Percentiles rank a stretch among this genome's conserved stretches.
Evolutionary conservation across 1,284 basidiomycete genomes (phyloP).

Genomic region (Cutaneotrichosporon arboriforme): DNA sequence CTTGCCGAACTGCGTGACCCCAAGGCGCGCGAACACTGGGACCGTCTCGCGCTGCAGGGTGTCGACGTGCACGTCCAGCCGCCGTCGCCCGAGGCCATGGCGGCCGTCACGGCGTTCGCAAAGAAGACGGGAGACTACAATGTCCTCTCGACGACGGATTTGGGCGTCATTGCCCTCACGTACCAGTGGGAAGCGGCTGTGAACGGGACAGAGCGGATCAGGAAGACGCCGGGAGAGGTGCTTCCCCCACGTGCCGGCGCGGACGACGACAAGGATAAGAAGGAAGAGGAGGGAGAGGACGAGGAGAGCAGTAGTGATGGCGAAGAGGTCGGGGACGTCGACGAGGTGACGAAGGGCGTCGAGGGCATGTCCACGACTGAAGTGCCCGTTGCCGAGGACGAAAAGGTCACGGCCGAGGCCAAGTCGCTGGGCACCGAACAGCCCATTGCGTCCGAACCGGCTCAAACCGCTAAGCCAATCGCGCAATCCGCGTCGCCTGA

Average conservation of each 20-base stretch:
- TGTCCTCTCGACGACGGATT: conserved; percentile 84
- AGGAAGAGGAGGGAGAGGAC: conserved; percentile 48
- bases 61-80: conserved; percentile 68
- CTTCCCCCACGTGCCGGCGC: conserved; percentile 10
- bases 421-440: conserved; percentile 8
- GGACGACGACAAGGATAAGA: conserved; percentile 45
- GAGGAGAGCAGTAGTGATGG: conserved; percentile 6
- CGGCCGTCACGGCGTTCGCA: conserved; percentile 81
- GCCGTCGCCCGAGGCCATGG: conserved; percentile 66
- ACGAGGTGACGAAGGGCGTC: conserved; percentile 7
- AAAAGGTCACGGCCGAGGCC: background rate
- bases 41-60: conserved; percentile 58
- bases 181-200: conserved; percentile 63
- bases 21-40: conserved; percentile 76
- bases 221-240: conserved; percentile 52
- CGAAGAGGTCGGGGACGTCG: conserved; percentile 20
- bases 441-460: background rate
- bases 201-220: conserved; percentile 51
- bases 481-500: no score
- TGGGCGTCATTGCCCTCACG: conserved; percentile 85
- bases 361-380: conserved; percentile 5
- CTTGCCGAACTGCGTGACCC: conserved; percentile 81
- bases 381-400: background rate
- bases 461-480: conserved; percentile 25
- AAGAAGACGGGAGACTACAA: conserved; percentile 96